Evolutionary conservation across 1,139 yeast genomes (phyloP), one percentile per base, ranked within the genome.

Genomic region (Saccharomyces hybrid): DNA sequence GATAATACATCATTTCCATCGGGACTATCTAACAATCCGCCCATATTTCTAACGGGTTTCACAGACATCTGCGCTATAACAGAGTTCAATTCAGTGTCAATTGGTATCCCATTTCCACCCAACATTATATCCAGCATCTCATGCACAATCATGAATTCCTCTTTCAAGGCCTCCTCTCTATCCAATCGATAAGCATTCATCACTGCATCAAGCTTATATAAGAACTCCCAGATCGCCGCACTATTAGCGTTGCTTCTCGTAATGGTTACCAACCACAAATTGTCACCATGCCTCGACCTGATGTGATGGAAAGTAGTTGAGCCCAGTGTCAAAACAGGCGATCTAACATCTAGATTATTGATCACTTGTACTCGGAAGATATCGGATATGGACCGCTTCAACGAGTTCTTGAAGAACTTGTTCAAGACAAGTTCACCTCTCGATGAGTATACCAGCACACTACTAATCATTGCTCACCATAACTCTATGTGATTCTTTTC

Each of bases 291-390:
- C 26, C 54, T 85, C 54, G 84, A 80, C 60, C 82, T 80, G 51
- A 88, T 84, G 65, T 90, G 91, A 49, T 90, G 77, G 67, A 91
- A 93, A 0, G 96, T 86, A 0, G 98, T 93, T 0, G 96, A 88
- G 2, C 99, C 99, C 47, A 93, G 72, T 0, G 98, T 93, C 53
- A 91, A 73, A 5, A 93, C 84, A 0, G 99, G 99, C 2, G 95
- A 85, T 59, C 87, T 77, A 31, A 73, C 74, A 53, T 80, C 83
- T 7, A 77, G 70, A 58, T 79, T 80, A 53, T 88, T 77, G 51
- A 91, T 88, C 44, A 90, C 96, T 66, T 93, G 96, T 58, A 91
- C 85, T 38, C 96, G 80, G 67, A 93, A 93, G 48, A 90, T 89
- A 62, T 91, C 98, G n/a, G 95, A 79, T 44, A 91, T 83, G 54